A percentile compares a stretch with the other conserved stretches of the same genome.
phyloP scores from a whole-genome alignment of 2,329 filamentous ascomycete species.

The Dryadomyces quercus-mongolicae region DNA sequence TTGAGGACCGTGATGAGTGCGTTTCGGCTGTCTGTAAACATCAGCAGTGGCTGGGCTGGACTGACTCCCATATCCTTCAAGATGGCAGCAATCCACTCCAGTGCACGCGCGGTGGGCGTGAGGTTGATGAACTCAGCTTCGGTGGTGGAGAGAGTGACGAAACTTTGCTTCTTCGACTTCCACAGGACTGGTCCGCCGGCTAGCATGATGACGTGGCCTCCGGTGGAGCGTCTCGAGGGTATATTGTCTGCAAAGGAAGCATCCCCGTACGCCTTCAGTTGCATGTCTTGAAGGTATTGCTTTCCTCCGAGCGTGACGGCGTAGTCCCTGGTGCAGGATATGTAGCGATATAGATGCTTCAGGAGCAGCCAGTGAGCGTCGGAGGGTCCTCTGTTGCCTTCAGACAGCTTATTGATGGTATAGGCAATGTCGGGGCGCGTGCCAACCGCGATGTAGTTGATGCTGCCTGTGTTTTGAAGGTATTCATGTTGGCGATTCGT shows the following conservation, averaged over 20 bases:
- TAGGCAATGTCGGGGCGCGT: neutral
- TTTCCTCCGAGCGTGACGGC: too few species aligned
- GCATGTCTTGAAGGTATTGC: too few species aligned
- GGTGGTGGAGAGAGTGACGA: neutral
- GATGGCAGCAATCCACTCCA: neutral
- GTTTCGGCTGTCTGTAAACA: neutral
- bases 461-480: neutral
- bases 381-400: neutral
- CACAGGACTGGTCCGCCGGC: neutral
- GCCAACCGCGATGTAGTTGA: neutral
- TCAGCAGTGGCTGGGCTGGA: neutral
- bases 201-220: neutral
- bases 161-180: neutral
- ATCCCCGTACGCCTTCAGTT: neutral
- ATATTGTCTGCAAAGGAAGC: neutral
- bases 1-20: neutral
- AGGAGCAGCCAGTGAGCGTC: neutral
- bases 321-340: too few species aligned
- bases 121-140: neutral
- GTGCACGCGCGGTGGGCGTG: neutral
- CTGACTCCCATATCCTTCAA: neutral
- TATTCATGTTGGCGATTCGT: neutral
- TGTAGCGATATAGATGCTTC: neutral
- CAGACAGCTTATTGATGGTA: neutral
- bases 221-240: neutral